A percentile compares a stretch with the other conserved stretches of the same genome.
phyloP scores from a whole-genome alignment of 495 filamentous ascomycete genomes.

The Neurospora sp. region DNA sequence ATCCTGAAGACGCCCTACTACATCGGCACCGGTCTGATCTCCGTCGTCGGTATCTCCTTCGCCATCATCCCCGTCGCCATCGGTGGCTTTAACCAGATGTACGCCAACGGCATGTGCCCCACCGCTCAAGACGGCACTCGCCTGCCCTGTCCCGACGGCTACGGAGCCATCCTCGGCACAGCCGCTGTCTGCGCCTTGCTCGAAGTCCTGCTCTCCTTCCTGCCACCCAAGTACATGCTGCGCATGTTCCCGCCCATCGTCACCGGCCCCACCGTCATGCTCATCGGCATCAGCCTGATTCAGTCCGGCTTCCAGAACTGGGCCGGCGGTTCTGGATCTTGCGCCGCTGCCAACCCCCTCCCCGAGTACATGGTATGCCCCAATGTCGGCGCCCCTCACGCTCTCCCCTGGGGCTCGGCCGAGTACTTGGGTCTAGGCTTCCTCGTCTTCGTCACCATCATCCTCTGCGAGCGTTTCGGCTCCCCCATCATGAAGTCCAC shows the following conservation, averaged over 20 bases:
- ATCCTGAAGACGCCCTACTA: conserved; percentile 71
- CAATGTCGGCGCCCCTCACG: conserved; percentile 58
- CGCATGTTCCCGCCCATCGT: conserved; percentile 82
- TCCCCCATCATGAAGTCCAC: conserved; percentile 58
- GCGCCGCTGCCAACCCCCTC: conserved; percentile 42
- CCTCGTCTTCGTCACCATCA: conserved; percentile 81
- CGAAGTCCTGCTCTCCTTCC: conserved; percentile 67
- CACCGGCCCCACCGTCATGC: conserved; percentile 73
- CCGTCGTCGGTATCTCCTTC: conserved; percentile 84
- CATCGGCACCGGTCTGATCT: conserved; percentile 79
- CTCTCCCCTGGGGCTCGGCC: conserved; percentile 78
- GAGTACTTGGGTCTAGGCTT: conserved; percentile 88
- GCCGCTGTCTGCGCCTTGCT: conserved; percentile 57
- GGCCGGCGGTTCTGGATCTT: conserved; percentile 66
- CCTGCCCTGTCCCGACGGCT: conserved; percentile 74
- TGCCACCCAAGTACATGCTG: conserved; percentile 57
- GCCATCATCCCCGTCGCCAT: conserved; percentile 76
- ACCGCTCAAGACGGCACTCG: conserved; percentile 48
- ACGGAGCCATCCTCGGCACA: conserved; percentile 78
- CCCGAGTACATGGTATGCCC: conserved; percentile 60
- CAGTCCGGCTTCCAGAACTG: conserved; percentile 70
- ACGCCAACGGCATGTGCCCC: conserved; percentile 68
- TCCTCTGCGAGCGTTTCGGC: conserved; percentile 76
- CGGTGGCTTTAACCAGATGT: conserved; percentile 77
- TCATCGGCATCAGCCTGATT: conserved; percentile 60